phyloP scores from a whole-genome alignment of 2,329 filamentous ascomycete species.

The Paecilomyces variotii region DNA sequence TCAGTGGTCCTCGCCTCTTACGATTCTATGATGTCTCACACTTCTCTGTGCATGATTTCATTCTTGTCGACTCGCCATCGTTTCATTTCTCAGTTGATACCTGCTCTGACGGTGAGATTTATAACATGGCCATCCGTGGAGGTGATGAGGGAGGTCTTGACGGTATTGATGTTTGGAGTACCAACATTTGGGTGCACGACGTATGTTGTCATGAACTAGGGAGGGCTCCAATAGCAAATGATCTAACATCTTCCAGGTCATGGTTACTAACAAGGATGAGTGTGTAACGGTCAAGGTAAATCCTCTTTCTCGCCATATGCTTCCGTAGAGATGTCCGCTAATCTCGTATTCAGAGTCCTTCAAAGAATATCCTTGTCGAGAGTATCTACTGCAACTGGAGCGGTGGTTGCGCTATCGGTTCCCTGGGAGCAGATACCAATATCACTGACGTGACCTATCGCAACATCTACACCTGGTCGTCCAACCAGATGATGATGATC shows the following conservation, averaged over 20 bases:
- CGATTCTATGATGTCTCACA: constrained; percentile 38
- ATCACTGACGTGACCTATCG: constrained; percentile 48
- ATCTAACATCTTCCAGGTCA: constrained; percentile 24
- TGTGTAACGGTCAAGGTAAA: constrained; percentile 49
- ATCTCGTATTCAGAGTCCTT: constrained; percentile 29
- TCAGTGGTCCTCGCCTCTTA: constrained; percentile 38
- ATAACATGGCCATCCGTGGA: constrained; percentile 49
- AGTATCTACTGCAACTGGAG: constrained; percentile 56
- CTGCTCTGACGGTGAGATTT: constrained; percentile 45
- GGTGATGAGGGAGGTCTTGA: constrained; percentile 47
- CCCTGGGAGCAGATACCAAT: constrained; percentile 41
- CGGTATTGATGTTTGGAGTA: constrained; percentile 48
- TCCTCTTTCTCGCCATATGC: background rate
- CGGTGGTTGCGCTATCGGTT: constrained; percentile 53
- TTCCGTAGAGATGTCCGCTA: background rate
- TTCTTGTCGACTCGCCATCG: constrained; percentile 41
- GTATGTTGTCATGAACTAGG: constrained; percentile 8
- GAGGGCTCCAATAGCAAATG: constrained; percentile 5
- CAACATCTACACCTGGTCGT: constrained; percentile 52
- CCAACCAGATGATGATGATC: constrained; percentile 58
- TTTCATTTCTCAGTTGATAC: constrained; percentile 47
- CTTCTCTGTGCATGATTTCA: constrained; percentile 44
- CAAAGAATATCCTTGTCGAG: constrained; percentile 50
- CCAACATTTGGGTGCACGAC: constrained; percentile 53
- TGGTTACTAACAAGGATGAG: constrained; percentile 57